A percentile compares a stretch with the other conserved stretches of the same genome.
Evolutionary conservation across 169 alveolate genomes (phyloP).

Genomic region (Toxoplasma gondii): DNA sequence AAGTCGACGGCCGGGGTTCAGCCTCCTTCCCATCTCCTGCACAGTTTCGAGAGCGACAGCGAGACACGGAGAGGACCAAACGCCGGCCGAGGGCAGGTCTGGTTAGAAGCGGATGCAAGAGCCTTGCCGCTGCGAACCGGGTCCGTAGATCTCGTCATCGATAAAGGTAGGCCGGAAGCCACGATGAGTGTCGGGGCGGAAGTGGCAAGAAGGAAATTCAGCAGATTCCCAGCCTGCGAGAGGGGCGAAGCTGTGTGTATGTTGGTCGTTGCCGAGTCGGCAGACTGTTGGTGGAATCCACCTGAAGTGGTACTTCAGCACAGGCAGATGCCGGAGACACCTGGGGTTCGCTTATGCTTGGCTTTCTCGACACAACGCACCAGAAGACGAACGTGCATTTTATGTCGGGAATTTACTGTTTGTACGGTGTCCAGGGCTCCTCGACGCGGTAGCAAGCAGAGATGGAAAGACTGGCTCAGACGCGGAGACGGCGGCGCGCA

Average conservation of each 20-base stretch:
- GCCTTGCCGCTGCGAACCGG: neutral
- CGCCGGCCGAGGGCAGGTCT: neutral
- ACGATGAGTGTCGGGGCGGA: neutral
- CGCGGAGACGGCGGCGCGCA: neutral
- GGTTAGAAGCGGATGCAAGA: neutral
- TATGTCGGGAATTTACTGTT: too few species aligned
- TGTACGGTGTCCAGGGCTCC: neutral
- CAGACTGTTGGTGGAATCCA: too few species aligned
- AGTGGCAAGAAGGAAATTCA: neutral
- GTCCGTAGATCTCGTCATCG: neutral
- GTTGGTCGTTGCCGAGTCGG: too few species aligned
- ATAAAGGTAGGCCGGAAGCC: constrained; percentile 15
- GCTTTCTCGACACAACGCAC: too few species aligned
- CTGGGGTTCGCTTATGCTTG: too few species aligned
- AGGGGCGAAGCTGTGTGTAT: neutral
- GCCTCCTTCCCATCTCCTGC: neutral
- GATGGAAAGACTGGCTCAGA: neutral
- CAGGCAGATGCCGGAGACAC: too few species aligned
- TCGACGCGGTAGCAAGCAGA: neutral
- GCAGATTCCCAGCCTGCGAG: neutral
- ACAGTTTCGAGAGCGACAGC: neutral
- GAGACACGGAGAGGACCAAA: neutral
- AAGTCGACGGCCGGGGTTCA: neutral
- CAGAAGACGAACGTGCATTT: too few species aligned
- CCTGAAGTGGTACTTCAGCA: too few species aligned